phyloP scores from a whole-genome alignment of 352 stramenopile genomes.

The Pythium myriotylum region DNA sequence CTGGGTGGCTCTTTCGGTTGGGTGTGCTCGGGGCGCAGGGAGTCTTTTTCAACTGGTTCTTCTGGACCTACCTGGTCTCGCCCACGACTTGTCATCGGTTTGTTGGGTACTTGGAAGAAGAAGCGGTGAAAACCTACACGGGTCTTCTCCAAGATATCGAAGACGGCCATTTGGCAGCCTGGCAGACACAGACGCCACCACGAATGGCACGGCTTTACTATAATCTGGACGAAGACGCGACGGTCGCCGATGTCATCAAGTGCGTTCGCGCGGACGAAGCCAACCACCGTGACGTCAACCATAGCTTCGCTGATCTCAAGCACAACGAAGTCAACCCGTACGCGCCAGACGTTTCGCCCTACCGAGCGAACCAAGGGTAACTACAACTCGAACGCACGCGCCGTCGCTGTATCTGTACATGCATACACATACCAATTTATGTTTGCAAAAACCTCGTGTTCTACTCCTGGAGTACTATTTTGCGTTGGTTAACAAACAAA shows the following conservation, averaged over 20 bases:
- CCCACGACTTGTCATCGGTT: slow-evolving; percentile 90
- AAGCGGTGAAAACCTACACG: slow-evolving; percentile 92
- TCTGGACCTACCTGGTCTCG: slow-evolving; percentile 87
- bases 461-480: too few relatives aligned
- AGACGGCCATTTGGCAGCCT: slow-evolving; percentile 43
- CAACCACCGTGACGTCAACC: slow-evolving; percentile 90
- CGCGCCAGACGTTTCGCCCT: slow-evolving; percentile 1
- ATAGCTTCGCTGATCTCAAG: slow-evolving; percentile 67
- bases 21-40: slow-evolving; percentile 80
- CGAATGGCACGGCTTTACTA: slow-evolving; percentile 89
- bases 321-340: slow-evolving; percentile 37
- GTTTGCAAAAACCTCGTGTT: too few relatives aligned
- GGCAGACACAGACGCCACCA: slow-evolving; percentile 68
- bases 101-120: slow-evolving; percentile 93
- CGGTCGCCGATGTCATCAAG: slow-evolving; percentile 82
- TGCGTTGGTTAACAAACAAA: too few relatives aligned
- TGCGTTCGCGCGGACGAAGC: slow-evolving; percentile 87
- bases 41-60: slow-evolving; percentile 86
- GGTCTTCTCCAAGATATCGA: slow-evolving; percentile 88
- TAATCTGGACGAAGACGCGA: slow-evolving; percentile 73
- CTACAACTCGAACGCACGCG: not conserved
- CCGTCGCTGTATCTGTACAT: too few relatives aligned
- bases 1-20: slow-evolving; percentile 66
- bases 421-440: too few relatives aligned
- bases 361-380: slow-evolving; percentile 43